A percentile compares a stretch with the other conserved stretches of the same genome.
phyloP scores from a whole-genome alignment of 148 eudicot species.

The Oxyria digyna region DNA sequence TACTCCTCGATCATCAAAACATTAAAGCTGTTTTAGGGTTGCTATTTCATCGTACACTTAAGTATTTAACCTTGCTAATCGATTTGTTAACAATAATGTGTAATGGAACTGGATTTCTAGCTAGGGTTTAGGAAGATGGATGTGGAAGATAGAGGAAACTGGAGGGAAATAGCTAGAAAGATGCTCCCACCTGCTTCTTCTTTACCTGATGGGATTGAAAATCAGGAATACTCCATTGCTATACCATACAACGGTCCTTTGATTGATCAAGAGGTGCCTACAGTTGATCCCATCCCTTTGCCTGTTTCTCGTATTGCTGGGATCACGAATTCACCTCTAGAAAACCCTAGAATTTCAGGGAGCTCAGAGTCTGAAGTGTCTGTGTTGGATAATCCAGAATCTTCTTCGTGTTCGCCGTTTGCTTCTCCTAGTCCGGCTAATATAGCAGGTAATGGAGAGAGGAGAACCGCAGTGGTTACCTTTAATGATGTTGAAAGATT shows the following conservation, averaged over 20 bases:
- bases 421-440: constrained; percentile 39
- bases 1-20: neutral
- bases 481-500: constrained; percentile 53
- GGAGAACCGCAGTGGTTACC: constrained; percentile 64
- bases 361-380: constrained; percentile 80
- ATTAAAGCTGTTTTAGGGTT: neutral
- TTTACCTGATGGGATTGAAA: constrained; percentile 42
- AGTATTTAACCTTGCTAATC: neutral
- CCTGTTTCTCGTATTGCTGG: constrained; percentile 45
- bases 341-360: constrained; percentile 54
- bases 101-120: neutral
- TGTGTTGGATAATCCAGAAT: constrained; percentile 62
- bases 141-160: constrained; percentile 26
- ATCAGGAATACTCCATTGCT: constrained; percentile 73
- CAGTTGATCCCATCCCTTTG: constrained; percentile 60
- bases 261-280: constrained; percentile 55
- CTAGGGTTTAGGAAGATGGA: constrained; percentile 26
- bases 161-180: constrained; percentile 58
- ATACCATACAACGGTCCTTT: constrained; percentile 69
- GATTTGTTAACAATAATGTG: neutral
- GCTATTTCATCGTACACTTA: neutral
- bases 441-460: constrained; percentile 26
- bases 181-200: constrained; percentile 82
- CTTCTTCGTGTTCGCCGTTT: constrained; percentile 55
- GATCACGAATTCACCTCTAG: constrained; percentile 23